These are phyloP conservation scores for Salvia splendens DNA, from an alignment of 257 asterid genomes.

Conservation along the genomic window DNA sequence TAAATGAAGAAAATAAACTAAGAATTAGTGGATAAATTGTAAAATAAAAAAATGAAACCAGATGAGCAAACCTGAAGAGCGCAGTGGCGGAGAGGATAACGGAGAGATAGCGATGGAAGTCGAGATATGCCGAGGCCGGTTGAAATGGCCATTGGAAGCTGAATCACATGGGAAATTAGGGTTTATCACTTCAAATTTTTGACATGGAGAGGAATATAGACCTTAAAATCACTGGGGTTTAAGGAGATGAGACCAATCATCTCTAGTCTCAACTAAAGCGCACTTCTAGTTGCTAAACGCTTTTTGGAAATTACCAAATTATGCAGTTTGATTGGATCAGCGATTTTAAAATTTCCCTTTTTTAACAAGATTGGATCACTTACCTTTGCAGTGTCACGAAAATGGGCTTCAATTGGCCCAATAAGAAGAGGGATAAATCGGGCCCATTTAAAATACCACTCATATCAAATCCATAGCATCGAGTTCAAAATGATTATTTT, in stretches of 20 bases:
- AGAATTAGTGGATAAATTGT: too few species aligned
- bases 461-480: too few species aligned
- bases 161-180: constrained; percentile 37
- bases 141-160: constrained; percentile 57
- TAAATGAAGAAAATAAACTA: neutral
- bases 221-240: constrained; percentile 34
- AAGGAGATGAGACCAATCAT: constrained; percentile 26
- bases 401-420: neutral
- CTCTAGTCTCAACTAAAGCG: constrained; percentile 14
- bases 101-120: constrained; percentile 47
- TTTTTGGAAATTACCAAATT: too few species aligned
- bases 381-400: too few species aligned
- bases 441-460: neutral
- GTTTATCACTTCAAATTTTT: constrained; percentile 31
- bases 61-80: constrained; percentile 42
- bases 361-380: too few species aligned
- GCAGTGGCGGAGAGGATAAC: constrained; percentile 44
- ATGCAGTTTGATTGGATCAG: too few species aligned
- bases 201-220: neutral
- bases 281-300: neutral
- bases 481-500: too few species aligned
- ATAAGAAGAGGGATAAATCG: neutral
- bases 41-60: neutral
- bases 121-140: constrained; percentile 55
- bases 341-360: too few species aligned